Base-by-base conservation (phyloP, 108 stramenopile genomes). In the Nitzschia putrida region DNA sequence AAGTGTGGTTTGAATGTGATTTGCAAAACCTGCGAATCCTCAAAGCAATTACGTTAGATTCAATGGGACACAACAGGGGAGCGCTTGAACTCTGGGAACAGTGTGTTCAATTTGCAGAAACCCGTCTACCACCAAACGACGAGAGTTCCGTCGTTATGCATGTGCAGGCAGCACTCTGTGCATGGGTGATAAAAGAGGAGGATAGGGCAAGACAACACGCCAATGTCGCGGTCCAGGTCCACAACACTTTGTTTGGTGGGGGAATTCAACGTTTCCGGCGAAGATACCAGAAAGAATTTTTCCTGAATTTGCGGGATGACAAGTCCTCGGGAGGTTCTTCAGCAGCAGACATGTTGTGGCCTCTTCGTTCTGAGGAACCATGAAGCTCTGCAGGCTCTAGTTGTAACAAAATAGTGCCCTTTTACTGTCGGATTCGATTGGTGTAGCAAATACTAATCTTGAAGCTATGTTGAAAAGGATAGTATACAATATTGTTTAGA, bases 191-290 rank as follows among this genome's bases (percentile, higher is more conserved):
- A 8, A 66, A 71, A 11, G 63, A 87, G 0, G 49, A 59, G 44
- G 50, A 64, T 22, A 44, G 39, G 6, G 91, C 85, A 7, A 65
- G 53, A 24, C n/a, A 71, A 18, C 81, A 89, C 56, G 88, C 91
- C n/a, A 41, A 53, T 5, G 55, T 70, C 8, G 91, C 88, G 1
- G 43, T 89, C 56, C 56, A 86, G 52, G 76, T 73, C 20, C 91
- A 92, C 60, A 38, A 88, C 52, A 50, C 80, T 14, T 45, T 92
- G 56, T 92, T 89, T 80, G 86, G 86, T 0, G 88, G 91, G 16
- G 91, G 91, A 20, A 77, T 78, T 22, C 24, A 45, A 16, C 54
- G 80, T 23, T 88, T 92, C 70, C 66, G 83, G 20, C 64, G 81
- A 47, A 78, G 91, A 12, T 88, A 83, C 56, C 71, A 69, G 37